Evolutionary conservation across 306 rosid species (phyloP).

Genomic region (Lathyrus tuberosus): DNA sequence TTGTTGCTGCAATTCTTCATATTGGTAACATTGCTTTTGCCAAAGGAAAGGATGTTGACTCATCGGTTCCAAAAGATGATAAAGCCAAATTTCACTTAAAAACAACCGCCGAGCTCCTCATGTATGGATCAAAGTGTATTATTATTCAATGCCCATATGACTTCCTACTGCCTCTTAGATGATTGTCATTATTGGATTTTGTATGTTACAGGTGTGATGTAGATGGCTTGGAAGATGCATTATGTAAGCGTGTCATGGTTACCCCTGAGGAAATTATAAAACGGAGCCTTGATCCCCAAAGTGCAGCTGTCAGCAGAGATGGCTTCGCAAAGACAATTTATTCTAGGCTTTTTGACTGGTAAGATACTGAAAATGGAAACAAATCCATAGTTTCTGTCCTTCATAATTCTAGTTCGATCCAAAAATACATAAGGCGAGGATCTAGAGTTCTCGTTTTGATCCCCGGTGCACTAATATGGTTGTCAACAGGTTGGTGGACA

Average conservation of each 20-base stretch:
- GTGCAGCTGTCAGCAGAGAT: conserved; percentile 86
- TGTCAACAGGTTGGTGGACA: conserved; percentile 88
- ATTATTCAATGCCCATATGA: conserved; percentile 25
- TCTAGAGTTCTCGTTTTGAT: conserved; percentile 36
- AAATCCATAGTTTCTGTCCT: conserved; percentile 11
- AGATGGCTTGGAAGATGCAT: conserved; percentile 82
- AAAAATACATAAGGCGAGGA: conserved; percentile 23
- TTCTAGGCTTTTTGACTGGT: conserved; percentile 98
- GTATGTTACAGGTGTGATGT: conserved; percentile 71
- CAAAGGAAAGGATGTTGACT: conserved; percentile 89
- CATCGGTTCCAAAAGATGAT: conserved; percentile 94
- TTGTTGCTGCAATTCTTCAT: conserved; percentile 93
- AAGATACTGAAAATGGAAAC: conserved; percentile 38
- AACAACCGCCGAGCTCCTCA: conserved; percentile 91
- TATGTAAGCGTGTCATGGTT: conserved; percentile 97
- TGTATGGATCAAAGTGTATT: conserved; percentile 52
- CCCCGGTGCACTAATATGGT: conserved; percentile 39
- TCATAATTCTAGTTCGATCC: conserved; percentile 7
- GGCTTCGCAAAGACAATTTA: conserved; percentile 94
- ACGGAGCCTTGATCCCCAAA: conserved; percentile 95
- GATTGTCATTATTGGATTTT: conserved; percentile 32
- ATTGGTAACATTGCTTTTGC: conserved; percentile 78
- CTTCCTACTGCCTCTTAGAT: conserved; percentile 32
- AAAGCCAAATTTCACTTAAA: conserved; percentile 80
- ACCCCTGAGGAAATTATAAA: conserved; percentile 99